phyloP scores from a whole-genome alignment of 352 stramenopile genomes.

The Phytopythium chamaehyphon region DNA sequence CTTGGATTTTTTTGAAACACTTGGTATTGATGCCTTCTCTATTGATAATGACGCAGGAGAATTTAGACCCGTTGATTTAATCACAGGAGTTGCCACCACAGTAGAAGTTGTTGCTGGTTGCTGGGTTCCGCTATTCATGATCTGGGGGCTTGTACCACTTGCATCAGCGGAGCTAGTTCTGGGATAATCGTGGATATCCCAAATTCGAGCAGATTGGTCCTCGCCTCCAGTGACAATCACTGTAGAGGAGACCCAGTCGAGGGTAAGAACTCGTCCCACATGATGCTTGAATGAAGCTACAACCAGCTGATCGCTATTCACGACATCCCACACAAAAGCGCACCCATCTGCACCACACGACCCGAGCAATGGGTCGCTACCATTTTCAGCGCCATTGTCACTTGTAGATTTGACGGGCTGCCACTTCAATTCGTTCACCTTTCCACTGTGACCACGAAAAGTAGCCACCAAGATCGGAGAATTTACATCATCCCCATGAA shows the following conservation, averaged over 20 bases:
- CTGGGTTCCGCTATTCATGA: too few relatives aligned
- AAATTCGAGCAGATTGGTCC: conserved; percentile 65
- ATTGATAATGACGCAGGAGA: background rate
- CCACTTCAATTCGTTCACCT: conserved; percentile 52
- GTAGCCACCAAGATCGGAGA: conserved; percentile 13
- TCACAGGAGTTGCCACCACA: too few relatives aligned
- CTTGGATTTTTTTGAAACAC: conserved; percentile 3
- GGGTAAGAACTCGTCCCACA: conserved; percentile 42
- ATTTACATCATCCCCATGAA: background rate
- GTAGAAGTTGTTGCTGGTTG: too few relatives aligned
- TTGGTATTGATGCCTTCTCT: background rate
- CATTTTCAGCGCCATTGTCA: background rate
- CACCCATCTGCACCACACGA: conserved; percentile 53
- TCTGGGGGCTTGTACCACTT: background rate
- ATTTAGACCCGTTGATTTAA: too few relatives aligned
- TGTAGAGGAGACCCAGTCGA: conserved; percentile 46
- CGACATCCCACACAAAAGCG: conserved; percentile 50
- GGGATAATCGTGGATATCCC: conserved; percentile 28
- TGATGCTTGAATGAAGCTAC: conserved; percentile 41
- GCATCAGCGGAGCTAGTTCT: background rate
- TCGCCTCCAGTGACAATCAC: conserved; percentile 56
- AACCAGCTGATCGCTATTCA: conserved; percentile 5
- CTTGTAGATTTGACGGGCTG: background rate
- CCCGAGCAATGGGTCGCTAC: conserved; percentile 21
- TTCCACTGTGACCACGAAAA: conserved; percentile 30